A percentile compares a stretch with the other conserved stretches of the same genome.
These are phyloP conservation scores for Zoysia matrella DNA, from an alignment of 202 grass and related monocot genomes.

Conservation along the genomic window DNA sequence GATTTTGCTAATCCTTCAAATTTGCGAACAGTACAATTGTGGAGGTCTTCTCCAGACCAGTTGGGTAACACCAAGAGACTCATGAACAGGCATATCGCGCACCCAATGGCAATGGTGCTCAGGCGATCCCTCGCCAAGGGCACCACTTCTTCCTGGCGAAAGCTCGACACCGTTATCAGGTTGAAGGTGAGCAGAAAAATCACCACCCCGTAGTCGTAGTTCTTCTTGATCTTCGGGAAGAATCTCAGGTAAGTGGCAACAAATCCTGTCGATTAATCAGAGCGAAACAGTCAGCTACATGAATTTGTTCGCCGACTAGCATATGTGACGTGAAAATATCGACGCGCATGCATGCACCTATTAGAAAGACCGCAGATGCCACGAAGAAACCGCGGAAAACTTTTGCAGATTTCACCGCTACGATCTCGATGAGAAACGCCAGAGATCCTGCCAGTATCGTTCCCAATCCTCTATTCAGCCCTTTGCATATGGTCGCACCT, in stretches of 20 bases:
- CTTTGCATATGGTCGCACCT: conserved; percentile 96
- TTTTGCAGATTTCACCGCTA: conserved; percentile 65
- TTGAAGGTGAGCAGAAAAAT: conserved; percentile 97
- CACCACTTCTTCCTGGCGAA: conserved; percentile 67
- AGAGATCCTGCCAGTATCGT: conserved; percentile 76
- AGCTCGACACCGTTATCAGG: conserved; percentile 94
- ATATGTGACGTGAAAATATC: too few species aligned
- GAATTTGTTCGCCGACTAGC: not conserved
- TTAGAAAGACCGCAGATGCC: conserved; percentile 73
- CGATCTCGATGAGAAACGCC: conserved; percentile 86
- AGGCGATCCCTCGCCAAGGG: conserved; percentile 73
- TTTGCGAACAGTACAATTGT: conserved; percentile 70
- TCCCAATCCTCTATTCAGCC: conserved; percentile 89
- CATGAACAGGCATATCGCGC: conserved; percentile 91
- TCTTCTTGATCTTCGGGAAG: conserved; percentile 91
- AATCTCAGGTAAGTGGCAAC: conserved; percentile 80
- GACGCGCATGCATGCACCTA: conserved; percentile 49
- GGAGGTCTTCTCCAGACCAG: conserved; percentile 96
- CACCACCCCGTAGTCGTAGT: conserved; percentile 87
- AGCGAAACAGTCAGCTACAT: conserved; percentile 11
- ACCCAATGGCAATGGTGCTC: conserved; percentile 82
- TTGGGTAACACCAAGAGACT: conserved; percentile 83
- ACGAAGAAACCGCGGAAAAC: conserved; percentile 70
- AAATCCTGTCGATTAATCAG: conserved; percentile 59
- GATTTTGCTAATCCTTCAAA: conserved; percentile 84